Base-by-base conservation (phyloP, 306 rosid genomes). In the Ormosia emarginata region DNA sequence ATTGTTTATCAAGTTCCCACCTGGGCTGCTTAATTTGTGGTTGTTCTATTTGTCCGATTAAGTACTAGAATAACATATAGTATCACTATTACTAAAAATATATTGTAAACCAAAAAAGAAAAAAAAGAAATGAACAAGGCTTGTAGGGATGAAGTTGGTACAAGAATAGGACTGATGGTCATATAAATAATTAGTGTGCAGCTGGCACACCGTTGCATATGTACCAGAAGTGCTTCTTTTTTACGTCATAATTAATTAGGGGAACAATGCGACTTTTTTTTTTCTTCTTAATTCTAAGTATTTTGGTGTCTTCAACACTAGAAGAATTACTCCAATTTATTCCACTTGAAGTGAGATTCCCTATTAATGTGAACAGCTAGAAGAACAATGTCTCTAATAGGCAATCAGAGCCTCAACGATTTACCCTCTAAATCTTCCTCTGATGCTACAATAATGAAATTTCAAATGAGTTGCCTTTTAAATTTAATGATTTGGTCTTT, bases 401-500 rank as follows among this genome's bases (percentile, higher is more conserved):
- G 70, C 56, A 40, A 57, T 57, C 33, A 53, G n/a, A 57, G 30
- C 18, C 56, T 58, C 24, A 68, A 14, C 68, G 15, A 24, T 75
- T 74, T 47, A 49, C 79, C 84, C n/a, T 55, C 30, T 73, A 49
- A 63, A n/a, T 50, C 68, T 33, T 73, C 59, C 49, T 72, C 58
- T 76, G 63, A 53, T 61, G 68, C 44, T 41, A 70, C 76, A 74
- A 74, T 81, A 74, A 81, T 74, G 55, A 74, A 44, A 66, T 15
- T 81, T 67, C 39, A 53, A 66, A 81, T 74, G 81, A 81, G 70
- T 33, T 81, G 50, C 81, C 63, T 81, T 73, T 81, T 13, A 58
- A 58, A 24, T 63, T 40, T 11, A 55, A 81, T 65, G 69, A 65
- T 71, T 61, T 29, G 18, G 64, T 43, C 70, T 13, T 59, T 33